These are phyloP conservation scores for Vaccinium darrowii DNA, from an alignment of 148 eudicot genomes.

Conservation along the genomic window DNA sequence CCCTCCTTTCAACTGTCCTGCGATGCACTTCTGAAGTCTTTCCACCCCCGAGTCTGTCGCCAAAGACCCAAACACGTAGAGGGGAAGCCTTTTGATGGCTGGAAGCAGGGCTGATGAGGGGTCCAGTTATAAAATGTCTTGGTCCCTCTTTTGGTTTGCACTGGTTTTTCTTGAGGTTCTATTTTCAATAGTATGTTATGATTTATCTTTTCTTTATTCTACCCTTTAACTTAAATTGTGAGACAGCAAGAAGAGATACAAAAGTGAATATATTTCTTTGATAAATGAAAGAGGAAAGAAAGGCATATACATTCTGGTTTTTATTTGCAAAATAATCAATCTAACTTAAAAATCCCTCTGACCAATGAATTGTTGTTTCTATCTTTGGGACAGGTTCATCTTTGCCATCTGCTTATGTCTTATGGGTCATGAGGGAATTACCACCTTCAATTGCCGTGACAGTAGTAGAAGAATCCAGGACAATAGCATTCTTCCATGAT, in stretches of 20 bases:
- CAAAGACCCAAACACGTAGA: not conserved
- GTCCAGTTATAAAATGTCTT: not conserved
- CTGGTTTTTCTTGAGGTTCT: not conserved
- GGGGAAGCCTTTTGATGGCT: not conserved
- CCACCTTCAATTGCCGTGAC: conserved; percentile 50
- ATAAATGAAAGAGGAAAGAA: not conserved
- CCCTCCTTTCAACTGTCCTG: not conserved
- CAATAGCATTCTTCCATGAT: conserved; percentile 67
- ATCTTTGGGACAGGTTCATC: conserved; percentile 64
- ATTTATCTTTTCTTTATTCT: not conserved
- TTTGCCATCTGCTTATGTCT: conserved; percentile 69
- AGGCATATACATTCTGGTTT: not conserved
- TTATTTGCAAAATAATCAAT: not conserved
- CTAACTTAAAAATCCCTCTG: not conserved
- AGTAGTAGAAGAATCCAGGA: conserved; percentile 55
- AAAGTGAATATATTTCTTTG: not conserved
- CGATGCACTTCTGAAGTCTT: not conserved
- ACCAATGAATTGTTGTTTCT: not conserved
- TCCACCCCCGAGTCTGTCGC: not conserved
- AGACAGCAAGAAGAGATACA: not conserved
- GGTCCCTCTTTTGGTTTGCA: not conserved
- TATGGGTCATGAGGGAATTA: conserved; percentile 88
- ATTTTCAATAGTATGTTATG: not conserved
- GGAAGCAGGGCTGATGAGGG: not conserved
- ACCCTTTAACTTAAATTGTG: not conserved